Evolutionary conservation across 2,329 filamentous ascomycete genomes (phyloP).

Genomic region (Harringtonia aguacate): DNA sequence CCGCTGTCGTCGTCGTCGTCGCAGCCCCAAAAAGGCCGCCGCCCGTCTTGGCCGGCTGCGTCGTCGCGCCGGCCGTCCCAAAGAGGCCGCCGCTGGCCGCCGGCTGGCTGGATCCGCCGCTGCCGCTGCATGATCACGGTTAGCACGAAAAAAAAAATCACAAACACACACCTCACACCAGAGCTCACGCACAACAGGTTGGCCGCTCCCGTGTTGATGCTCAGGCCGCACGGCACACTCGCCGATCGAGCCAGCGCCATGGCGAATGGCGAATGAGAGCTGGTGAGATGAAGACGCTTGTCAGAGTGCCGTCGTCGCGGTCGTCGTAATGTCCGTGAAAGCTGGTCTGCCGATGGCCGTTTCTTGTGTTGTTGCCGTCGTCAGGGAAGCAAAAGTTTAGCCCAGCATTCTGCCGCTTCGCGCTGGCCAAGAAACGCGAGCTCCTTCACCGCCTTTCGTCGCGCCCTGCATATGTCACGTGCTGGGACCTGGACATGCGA

Average conservation of each 20-base stretch:
- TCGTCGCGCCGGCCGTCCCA: slow-evolving; percentile 5
- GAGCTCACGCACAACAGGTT: slow-evolving; percentile 38
- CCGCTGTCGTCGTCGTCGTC: background rate
- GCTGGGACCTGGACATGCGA: background rate
- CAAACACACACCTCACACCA: too few relatives aligned
- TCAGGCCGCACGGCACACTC: slow-evolving; percentile 49
- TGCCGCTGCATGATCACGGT: slow-evolving; percentile 2
- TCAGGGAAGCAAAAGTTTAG: background rate
- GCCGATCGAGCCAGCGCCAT: slow-evolving; percentile 46
- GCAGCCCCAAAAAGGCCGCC: slow-evolving; percentile 10
- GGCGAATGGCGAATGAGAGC: background rate
- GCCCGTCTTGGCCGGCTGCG: slow-evolving; percentile 8
- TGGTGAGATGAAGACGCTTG: too few relatives aligned
- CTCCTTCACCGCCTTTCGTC: background rate
- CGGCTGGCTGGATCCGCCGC: slow-evolving; percentile 16
- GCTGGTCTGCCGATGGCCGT: background rate
- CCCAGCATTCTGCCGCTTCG: background rate
- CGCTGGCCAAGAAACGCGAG: background rate
- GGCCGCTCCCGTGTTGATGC: slow-evolving; percentile 52
- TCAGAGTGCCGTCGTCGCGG: background rate
- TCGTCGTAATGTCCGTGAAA: too few relatives aligned
- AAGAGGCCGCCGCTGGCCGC: slow-evolving; percentile 6
- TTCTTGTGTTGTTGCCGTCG: background rate
- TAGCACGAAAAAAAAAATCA: background rate
- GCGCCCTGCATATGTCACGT: background rate